These are phyloP conservation scores for Solanum chiquidenum DNA, from an alignment of 257 asterid species.

Conservation along the genomic window DNA sequence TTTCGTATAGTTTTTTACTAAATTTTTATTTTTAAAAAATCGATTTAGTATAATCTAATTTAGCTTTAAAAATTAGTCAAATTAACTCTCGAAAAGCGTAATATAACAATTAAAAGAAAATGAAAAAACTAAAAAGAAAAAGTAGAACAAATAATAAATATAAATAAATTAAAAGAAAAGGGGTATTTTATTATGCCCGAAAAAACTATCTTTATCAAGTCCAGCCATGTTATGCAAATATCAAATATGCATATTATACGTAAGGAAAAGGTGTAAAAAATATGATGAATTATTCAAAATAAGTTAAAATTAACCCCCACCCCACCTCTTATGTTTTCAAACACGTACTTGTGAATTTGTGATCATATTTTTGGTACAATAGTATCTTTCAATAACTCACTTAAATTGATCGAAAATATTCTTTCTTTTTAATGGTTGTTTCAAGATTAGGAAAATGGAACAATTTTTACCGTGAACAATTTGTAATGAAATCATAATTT, in stretches of 20 bases:
- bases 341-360: too few relatives aligned
- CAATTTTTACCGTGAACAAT: neutral
- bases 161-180: neutral
- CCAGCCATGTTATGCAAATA: neutral
- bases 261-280: neutral
- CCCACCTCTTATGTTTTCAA: neutral
- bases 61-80: too few relatives aligned
- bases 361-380: too few relatives aligned
- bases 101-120: neutral
- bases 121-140: too few relatives aligned
- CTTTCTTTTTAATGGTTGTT: too few relatives aligned
- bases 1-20: too few relatives aligned
- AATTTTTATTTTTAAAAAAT: accelerated
- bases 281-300: neutral
- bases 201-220: neutral
- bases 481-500: neutral
- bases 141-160: neutral
- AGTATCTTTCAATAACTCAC: neutral
- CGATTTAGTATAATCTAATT: accelerated
- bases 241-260: neutral
- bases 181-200: neutral
- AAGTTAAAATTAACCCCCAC: neutral
- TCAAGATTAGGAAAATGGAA: neutral
- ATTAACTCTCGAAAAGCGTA: too few relatives aligned
- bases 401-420: too few relatives aligned